phyloP scores from a whole-genome alignment of 2,329 filamentous ascomycete genomes.

The Lecanicillium sp. region DNA sequence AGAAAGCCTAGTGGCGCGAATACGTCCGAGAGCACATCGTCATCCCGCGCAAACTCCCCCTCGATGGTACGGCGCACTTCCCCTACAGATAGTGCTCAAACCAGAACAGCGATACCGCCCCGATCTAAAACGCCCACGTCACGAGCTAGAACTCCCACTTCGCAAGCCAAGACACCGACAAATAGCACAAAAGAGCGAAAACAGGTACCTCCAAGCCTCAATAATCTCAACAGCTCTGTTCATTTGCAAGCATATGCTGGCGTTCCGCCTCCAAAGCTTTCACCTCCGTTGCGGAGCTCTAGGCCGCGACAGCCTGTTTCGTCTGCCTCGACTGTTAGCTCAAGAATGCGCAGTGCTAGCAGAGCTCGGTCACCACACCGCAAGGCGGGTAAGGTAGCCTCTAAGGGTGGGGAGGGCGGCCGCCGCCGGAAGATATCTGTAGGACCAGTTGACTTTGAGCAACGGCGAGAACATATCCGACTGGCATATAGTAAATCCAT shows the following conservation, averaged over 20 bases:
- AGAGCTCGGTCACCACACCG: constrained; percentile 39
- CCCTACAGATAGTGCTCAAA: constrained; percentile 28
- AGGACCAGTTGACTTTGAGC: constrained; percentile 76
- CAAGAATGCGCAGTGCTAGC: constrained; percentile 57
- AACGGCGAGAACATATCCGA: constrained; percentile 72
- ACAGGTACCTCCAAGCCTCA: constrained; percentile 30
- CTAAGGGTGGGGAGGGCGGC: constrained; percentile 2
- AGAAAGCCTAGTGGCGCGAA: constrained; percentile 36
- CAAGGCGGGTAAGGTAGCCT: constrained; percentile 18
- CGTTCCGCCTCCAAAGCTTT: constrained; percentile 64
- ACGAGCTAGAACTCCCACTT: constrained; percentile 35
- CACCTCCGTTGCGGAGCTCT: constrained; percentile 72
- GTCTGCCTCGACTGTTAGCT: constrained; percentile 61
- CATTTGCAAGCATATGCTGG: constrained; percentile 28
- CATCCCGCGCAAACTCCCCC: constrained; percentile 50
- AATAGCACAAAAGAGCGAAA: constrained; percentile 26
- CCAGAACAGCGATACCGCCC: constrained; percentile 26
- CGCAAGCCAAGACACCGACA: constrained; percentile 34
- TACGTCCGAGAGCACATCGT: constrained; percentile 38
- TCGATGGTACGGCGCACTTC: constrained; percentile 34
- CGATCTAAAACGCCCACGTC: constrained; percentile 32
- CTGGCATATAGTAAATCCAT: constrained; percentile 81
- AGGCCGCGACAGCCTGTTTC: constrained; percentile 74
- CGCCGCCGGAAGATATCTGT: constrained; percentile 50
- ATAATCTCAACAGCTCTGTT: constrained; percentile 33